Evolutionary conservation across 805 yeast genomes (phyloP), one percentile per base, ranked within the genome.

Genomic region (Middelhovenomyces tepae): DNA sequence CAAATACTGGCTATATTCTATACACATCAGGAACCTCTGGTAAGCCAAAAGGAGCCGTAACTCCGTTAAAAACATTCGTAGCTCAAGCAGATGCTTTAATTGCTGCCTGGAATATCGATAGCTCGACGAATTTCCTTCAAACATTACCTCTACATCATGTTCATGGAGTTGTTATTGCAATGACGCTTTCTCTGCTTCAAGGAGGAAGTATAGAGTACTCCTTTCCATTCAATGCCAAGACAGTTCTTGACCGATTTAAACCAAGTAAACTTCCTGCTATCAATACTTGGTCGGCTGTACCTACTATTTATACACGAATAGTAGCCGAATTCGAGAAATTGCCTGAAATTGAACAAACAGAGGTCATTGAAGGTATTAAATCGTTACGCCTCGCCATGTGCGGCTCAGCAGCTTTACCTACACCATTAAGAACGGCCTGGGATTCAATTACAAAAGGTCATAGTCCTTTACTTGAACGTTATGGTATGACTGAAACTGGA

Each of bases 401-500:
- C 28, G 59, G 59, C 4, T 54, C 59, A 4, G 59, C 59, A 7
- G 59, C 59, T 4, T 44, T 54, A 7, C 59, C 59, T 2, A 45
- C 38, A 18, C 59, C 59, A 2, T 42, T 54, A 20, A 39, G 59
- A 16, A 36, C 37, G 11, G 44, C 50, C 4, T 54, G 59, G 59
- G 46, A 50, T 16, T 23, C 28, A 27, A 29, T 53, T 17, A 39
- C 51, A 4, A 48, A 47, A 9, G 53, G 53, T 10, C 34, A 44
- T 16, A 53, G 51, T 7, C 53, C 54, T 10, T 40, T 54, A 17
- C 47, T 54, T 7, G 59, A 54, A 37, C 35, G 59, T 15, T 54
- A 54, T 29, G 59, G 59, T 14, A 54, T 54, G 59, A 54, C 59
- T n/a, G 59, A 54, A 34, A 56, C 57, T 16, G 59, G 59, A 9